Base-by-base conservation (phyloP, 2,329 filamentous ascomycete species). In the Aspergillus quadrilineatus region DNA sequence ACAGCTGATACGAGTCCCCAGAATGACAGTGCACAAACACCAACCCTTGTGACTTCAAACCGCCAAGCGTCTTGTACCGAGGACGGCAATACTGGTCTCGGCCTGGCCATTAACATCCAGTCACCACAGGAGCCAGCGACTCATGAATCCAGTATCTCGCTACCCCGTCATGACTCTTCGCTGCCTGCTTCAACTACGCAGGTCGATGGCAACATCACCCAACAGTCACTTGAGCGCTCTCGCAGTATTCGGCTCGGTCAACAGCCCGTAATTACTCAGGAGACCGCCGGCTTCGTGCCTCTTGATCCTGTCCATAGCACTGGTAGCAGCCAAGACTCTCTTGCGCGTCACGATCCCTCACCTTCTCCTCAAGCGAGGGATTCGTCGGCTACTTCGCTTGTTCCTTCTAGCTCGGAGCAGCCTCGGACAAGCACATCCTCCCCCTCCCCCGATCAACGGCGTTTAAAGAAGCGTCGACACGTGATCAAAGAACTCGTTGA, bases 401-500 rank as follows among this genome's bases (percentile, higher is more conserved):
- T 67, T 14, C 69, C 67, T 10, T 70, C 70, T n/a, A 63, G 63
- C 22, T 51, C 56, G 39, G 67, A 71, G 34, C 67, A 69, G 32
- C 50, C 62, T n/a, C 61, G 44, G 49, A 49, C 56, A 53, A 61
- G 57, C 55, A 59, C 34, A 12, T 48, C 53, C 10, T 73, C 73
- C 5, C 71, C 72, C 17, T 73, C 75, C 4, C 73, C 73, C 2
- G 73, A 72, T 46, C 72, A 76, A 57, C 67, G 69, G 15, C 85
- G 89, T n/a, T 79, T 97, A 7, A 84, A 85, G 49, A 89, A 93
- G 69, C 88, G 94, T 17, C 85, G 88, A 53, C 86, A 95, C 70
- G 86, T 95, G 47, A 88, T 97, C 66, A 92, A 93, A 69, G 94
- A 99, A 73, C 79, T 99, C 37, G 83, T 97, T 45, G 92, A 97